Conservation (phyloP, 768 basidiomycete genomes). For the Psilocybe tampanensis region DNA sequence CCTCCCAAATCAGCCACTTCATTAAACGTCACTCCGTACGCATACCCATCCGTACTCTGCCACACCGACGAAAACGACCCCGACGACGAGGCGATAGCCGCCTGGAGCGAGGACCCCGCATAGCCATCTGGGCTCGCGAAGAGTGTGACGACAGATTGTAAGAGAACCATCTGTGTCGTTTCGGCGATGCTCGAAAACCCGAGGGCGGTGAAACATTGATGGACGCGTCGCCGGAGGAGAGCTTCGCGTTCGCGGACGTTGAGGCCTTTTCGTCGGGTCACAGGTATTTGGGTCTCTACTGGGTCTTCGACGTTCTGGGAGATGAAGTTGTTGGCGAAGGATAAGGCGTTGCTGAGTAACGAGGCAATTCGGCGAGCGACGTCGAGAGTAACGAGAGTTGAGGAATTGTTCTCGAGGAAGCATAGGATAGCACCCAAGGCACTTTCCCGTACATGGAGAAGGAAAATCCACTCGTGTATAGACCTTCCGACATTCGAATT, state of each 20-base stretch:
- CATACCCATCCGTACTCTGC: conserved; percentile 88
- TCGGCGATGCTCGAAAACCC: conserved; percentile 82
- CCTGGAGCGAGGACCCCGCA: conserved; percentile 83
- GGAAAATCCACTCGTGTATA: conserved; percentile 84
- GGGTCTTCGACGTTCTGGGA: conserved; percentile 71
- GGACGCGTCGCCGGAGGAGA: conserved; percentile 79
- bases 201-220: conserved; percentile 86
- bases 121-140: conserved; percentile 90
- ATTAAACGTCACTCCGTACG: conserved; percentile 83
- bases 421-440: conserved; percentile 87
- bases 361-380: conserved; percentile 88
- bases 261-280: conserved; percentile 38
- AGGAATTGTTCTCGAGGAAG: conserved; percentile 81
- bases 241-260: conserved; percentile 79
- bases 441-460: conserved; percentile 88
- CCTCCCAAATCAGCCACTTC: conserved; percentile 51
- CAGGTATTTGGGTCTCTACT: conserved; percentile 39
- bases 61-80: conserved; percentile 86
- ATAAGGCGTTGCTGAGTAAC: conserved; percentile 85
- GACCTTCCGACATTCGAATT: conserved; percentile 59
- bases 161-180: conserved; percentile 74
- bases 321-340: conserved; percentile 85
- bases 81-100: conserved; percentile 84
- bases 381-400: conserved; percentile 83
- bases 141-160: conserved; percentile 79